Conservation (phyloP, 2,329 filamentous ascomycete species). For the Ceratocystis harringtonii region DNA sequence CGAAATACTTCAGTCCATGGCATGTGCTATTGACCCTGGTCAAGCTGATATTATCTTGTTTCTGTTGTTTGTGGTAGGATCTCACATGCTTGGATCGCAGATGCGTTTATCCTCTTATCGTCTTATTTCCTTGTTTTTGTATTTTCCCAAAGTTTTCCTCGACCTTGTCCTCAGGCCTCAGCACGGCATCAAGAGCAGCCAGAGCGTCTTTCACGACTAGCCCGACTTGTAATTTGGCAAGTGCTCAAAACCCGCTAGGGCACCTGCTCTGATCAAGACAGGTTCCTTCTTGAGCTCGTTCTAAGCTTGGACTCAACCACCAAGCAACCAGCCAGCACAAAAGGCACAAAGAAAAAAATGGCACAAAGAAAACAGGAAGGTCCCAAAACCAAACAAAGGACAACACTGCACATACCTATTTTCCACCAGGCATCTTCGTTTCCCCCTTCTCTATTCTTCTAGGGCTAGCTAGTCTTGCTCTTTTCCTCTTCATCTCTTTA, state of each 20-base stretch:
- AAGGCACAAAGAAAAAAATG: not conserved
- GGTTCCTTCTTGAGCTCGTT: conserved; percentile 3
- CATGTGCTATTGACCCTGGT: too few relatives aligned
- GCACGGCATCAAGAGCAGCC: not conserved
- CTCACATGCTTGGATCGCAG: conserved; percentile 3
- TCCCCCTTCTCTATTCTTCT: not conserved
- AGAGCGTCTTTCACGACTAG: not conserved
- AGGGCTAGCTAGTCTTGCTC: not conserved
- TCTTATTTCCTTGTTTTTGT: not conserved
- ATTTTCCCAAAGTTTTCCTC: not conserved
- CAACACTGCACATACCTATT: not conserved
- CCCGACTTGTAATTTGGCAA: not conserved
- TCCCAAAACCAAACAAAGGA: not conserved
- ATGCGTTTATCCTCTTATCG: not conserved
- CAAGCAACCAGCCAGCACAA: not conserved
- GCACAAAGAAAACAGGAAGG: not conserved
- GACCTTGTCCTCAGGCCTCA: not conserved
- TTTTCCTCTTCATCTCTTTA: not conserved
- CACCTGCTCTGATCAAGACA: not conserved
- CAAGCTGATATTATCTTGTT: not conserved
- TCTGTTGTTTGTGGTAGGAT: not conserved
- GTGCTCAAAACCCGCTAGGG: not conserved
- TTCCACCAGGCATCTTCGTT: not conserved
- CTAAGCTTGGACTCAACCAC: conserved; percentile 6
- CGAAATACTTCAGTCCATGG: too few relatives aligned